phyloP scores from a whole-genome alignment of 768 basidiomycete species.

The Rhodotorula paludigena region DNA sequence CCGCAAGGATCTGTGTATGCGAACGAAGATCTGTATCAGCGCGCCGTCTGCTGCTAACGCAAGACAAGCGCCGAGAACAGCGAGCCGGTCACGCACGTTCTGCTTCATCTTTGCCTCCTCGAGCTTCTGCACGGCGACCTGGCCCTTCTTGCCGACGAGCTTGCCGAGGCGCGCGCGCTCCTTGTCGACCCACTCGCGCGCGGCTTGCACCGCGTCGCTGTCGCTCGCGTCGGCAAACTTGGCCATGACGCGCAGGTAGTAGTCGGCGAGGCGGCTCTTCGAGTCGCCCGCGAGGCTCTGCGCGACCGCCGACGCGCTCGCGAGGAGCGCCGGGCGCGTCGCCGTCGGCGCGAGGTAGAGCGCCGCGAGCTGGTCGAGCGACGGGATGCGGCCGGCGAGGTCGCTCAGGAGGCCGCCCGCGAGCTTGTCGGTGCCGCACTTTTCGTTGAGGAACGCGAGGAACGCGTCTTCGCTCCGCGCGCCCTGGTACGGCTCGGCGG shows the following conservation, averaged over 20 bases:
- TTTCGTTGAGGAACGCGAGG: slow-evolving; percentile 71
- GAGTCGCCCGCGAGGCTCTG: slow-evolving; percentile 45
- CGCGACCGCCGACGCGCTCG: slow-evolving; percentile 61
- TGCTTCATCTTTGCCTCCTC: slow-evolving; percentile 91
- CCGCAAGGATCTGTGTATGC: slow-evolving; percentile 19
- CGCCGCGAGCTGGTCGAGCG: slow-evolving; percentile 71
- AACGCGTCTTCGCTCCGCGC: slow-evolving; percentile 71
- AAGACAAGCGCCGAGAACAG: background rate
- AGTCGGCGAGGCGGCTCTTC: slow-evolving; percentile 51
- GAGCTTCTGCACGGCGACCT: slow-evolving; percentile 65
- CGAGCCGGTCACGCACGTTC: slow-evolving; percentile 55
- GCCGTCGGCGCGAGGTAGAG: slow-evolving; percentile 63
- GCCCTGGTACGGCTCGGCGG: slow-evolving; percentile 62
- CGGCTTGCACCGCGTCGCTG: slow-evolving; percentile 5
- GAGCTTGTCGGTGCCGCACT: slow-evolving; percentile 77
- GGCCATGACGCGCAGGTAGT: slow-evolving; percentile 87
- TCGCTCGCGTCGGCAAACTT: slow-evolving; percentile 61
- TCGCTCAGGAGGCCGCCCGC: slow-evolving; percentile 75
- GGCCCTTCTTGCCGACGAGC: slow-evolving; percentile 55
- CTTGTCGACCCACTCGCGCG: slow-evolving; percentile 69
- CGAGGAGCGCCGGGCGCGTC: slow-evolving; percentile 57
- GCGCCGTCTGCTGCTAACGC: background rate
- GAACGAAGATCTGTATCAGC: too few relatives aligned
- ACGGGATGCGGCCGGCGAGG: slow-evolving; percentile 67
- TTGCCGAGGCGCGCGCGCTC: slow-evolving; percentile 60